Evolutionary conservation across 2,329 filamentous ascomycete genomes (phyloP).

Genomic region (Clonostachys rhizophaga): DNA sequence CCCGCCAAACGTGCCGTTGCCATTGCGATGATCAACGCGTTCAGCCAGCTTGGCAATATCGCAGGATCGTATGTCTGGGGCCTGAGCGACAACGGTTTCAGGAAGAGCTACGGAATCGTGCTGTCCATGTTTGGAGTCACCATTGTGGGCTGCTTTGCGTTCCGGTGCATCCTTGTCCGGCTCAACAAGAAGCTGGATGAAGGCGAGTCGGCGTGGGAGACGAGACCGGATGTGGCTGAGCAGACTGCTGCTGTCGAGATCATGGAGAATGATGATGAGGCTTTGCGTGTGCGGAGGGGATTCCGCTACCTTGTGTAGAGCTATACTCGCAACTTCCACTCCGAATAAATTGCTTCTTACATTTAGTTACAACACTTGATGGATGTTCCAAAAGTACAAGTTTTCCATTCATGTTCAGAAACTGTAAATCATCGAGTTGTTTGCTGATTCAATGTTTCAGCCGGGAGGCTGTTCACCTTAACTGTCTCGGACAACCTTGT

Average conservation of each 20-base stretch:
- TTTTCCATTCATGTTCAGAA: too few species aligned
- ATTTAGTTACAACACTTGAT: too few species aligned
- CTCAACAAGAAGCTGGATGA: conserved; percentile 42
- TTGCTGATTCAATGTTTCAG: too few species aligned
- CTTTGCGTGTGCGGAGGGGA: conserved; percentile 36
- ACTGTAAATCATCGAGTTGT: too few species aligned
- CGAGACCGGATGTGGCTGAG: conserved; percentile 27
- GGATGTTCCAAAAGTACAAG: too few species aligned
- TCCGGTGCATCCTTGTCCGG: conserved; percentile 38
- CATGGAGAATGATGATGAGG: conserved; percentile 30
- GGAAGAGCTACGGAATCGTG: conserved; percentile 61
- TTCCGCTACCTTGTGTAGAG: conserved; percentile 39
- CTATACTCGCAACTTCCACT: not conserved
- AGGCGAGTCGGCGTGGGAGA: conserved; percentile 31
- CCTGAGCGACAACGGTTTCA: conserved; percentile 52
- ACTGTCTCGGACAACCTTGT: too few species aligned
- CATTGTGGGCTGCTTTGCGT: conserved; percentile 42
- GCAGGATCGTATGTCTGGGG: conserved; percentile 61
- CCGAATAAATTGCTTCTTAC: too few species aligned
- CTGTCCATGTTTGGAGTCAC: conserved; percentile 59
- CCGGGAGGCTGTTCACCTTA: too few species aligned
- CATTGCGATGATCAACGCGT: conserved; percentile 57
- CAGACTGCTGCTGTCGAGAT: conserved; percentile 28
- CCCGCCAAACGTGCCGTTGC: conserved; percentile 57
- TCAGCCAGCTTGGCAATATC: conserved; percentile 52